Evolutionary conservation across 164 flowering plant species (phyloP).

Genomic region (Malania oleifera): DNA sequence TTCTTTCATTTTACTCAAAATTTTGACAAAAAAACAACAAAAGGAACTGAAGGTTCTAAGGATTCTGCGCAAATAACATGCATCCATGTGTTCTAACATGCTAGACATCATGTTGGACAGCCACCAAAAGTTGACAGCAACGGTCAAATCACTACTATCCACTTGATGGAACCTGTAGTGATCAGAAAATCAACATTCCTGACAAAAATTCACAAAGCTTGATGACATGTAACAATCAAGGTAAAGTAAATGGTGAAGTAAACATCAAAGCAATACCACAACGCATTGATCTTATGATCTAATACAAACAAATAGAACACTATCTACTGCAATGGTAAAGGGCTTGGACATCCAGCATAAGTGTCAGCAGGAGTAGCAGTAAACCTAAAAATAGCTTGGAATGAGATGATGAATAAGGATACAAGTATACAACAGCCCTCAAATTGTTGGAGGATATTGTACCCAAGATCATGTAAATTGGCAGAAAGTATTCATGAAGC

Average conservation of each 20-base stretch:
- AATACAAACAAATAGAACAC: not conserved
- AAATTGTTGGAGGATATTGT: no score
- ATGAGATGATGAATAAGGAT: no score
- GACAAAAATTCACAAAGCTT: not conserved
- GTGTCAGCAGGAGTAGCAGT: no score
- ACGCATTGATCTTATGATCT: not conserved
- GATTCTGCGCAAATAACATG: slow-evolving; percentile 79
- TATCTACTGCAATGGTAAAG: no score
- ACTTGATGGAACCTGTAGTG: slow-evolving; percentile 88
- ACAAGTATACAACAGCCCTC: no score
- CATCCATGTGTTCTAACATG: slow-evolving; percentile 89
- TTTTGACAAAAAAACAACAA: not conserved
- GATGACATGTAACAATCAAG: not conserved
- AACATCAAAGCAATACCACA: no score
- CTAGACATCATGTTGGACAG: slow-evolving; percentile 59
- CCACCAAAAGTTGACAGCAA: slow-evolving; percentile 98
- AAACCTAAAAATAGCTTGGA: no score
- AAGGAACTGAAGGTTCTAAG: slow-evolving; percentile 32
- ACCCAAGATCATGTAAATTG: no score
- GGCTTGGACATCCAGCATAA: no score
- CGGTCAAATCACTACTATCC: slow-evolving; percentile 79
- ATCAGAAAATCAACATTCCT: slow-evolving; percentile 11
- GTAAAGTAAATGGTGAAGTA: not conserved
- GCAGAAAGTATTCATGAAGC: no score
- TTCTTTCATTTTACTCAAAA: not conserved